Conservation (phyloP, 2,329 filamentous ascomycete species). For the Clarireedia homoeocarpa region DNA sequence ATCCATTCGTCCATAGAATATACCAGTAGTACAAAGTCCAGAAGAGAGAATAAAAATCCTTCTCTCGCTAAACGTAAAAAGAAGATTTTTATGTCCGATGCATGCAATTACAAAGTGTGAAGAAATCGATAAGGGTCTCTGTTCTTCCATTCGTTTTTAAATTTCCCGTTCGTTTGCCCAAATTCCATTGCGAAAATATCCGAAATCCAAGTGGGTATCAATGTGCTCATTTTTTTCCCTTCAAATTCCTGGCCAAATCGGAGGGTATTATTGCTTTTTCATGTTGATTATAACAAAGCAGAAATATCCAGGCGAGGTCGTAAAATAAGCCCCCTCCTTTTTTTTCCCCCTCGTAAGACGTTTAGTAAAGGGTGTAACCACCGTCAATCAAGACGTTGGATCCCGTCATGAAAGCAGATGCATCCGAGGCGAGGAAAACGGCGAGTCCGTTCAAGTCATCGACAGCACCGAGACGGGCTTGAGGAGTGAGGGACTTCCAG, state of each 20-base stretch:
- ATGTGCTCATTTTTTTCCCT: not conserved
- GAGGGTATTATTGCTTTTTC: not conserved
- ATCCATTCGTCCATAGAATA: not conserved
- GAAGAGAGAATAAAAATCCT: not conserved
- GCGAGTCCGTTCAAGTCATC: slow-evolving; percentile 73
- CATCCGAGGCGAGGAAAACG: slow-evolving; percentile 67
- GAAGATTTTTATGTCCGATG: not conserved
- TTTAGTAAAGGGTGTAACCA: slow-evolving; percentile 28
- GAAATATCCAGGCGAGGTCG: slow-evolving; percentile 2
- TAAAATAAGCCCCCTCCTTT: slow-evolving; percentile 6
- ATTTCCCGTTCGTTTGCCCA: not conserved
- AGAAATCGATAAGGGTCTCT: not conserved
- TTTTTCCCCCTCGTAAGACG: slow-evolving; percentile 10
- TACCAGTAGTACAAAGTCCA: not conserved
- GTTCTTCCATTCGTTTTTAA: not conserved
- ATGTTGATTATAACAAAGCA: not conserved
- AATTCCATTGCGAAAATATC: not conserved
- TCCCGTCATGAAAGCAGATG: slow-evolving; percentile 70
- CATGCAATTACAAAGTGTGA: not conserved
- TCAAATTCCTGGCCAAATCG: not conserved
- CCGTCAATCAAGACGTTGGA: slow-evolving; percentile 44
- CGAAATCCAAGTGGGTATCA: not conserved
- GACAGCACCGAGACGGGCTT: slow-evolving; percentile 62
- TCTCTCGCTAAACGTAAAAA: not conserved
- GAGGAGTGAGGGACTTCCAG: slow-evolving; percentile 67